These are phyloP conservation scores for Lomentospora prolificans DNA, from an alignment of 2,329 filamentous ascomycete genomes.

Conservation along the genomic window DNA sequence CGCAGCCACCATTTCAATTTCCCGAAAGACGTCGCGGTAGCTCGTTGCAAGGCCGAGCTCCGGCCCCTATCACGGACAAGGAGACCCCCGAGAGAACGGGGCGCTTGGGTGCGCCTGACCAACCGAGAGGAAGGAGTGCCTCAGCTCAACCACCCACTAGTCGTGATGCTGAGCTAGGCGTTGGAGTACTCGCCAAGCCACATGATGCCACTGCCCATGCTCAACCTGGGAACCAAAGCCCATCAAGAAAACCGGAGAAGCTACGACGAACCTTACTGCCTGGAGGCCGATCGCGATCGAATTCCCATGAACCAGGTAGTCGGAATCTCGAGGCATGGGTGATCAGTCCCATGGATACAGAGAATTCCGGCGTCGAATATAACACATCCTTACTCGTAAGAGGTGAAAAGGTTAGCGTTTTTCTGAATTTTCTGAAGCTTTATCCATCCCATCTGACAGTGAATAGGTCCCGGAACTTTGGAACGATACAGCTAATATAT, in stretches of 20 bases:
- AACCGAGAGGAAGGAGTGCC: constrained; percentile 29
- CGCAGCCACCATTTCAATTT: background rate
- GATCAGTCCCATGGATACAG: constrained; percentile 24
- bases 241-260: constrained; percentile 5
- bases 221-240: background rate
- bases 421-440: background rate
- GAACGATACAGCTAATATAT: constrained; percentile 49
- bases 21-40: background rate
- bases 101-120: constrained; percentile 7
- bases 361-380: constrained; percentile 44
- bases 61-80: background rate
- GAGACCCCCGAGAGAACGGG: background rate
- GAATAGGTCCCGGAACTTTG: constrained; percentile 54
- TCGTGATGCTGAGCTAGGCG: background rate
- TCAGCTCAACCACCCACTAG: constrained; percentile 33
- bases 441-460: constrained; percentile 6
- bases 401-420: constrained; percentile 40
- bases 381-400: constrained; percentile 40
- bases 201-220: background rate
- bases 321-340: constrained; percentile 39
- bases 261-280: constrained; percentile 45
- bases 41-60: background rate
- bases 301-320: constrained; percentile 26
- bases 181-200: background rate
- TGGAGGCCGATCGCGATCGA: constrained; percentile 40